These are phyloP conservation scores for Aureobasidium subglaciale DNA, from an alignment of 2,329 filamentous ascomycete species.

Conservation along the genomic window DNA sequence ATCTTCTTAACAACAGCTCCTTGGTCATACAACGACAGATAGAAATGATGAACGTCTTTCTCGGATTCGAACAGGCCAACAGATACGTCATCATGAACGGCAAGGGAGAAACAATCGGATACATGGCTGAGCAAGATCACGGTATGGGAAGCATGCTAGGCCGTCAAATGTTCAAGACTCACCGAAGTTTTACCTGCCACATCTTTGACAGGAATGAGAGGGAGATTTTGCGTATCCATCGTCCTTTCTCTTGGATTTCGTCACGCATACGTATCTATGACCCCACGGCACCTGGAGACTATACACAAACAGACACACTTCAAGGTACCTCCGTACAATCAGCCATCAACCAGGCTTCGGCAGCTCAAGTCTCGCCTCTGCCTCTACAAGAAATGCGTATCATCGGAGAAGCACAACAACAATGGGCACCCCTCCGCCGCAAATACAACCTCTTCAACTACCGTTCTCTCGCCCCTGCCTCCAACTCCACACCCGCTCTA, in stretches of 20 bases:
- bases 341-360: conserved; percentile 34
- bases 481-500: conserved; percentile 31
- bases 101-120: conserved; percentile 55
- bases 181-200: conserved; percentile 57
- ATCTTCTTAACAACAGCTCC: conserved; percentile 53
- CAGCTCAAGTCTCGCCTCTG: conserved; percentile 41
- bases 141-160: conserved; percentile 50
- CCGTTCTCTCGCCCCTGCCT: conserved; percentile 34
- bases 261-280: conserved; percentile 52
- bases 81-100: conserved; percentile 60
- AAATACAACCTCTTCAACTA: conserved; percentile 61
- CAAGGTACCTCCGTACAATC: conserved; percentile 34
- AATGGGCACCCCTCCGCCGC: conserved; percentile 55
- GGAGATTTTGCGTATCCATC: conserved; percentile 55
- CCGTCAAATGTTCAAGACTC: conserved; percentile 55
- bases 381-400: conserved; percentile 53
- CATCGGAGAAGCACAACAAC: conserved; percentile 56
- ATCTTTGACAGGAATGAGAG: conserved; percentile 55
- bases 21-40: conserved; percentile 57
- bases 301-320: background rate
- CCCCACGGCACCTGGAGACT: conserved; percentile 24
- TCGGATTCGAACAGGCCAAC: conserved; percentile 62
- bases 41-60: conserved; percentile 59
- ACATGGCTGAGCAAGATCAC: conserved; percentile 57
- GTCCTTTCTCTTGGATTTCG: conserved; percentile 59